Base-by-base conservation (phyloP, 1,139 yeast species). In the Wickerhamomyces sp. region DNA sequence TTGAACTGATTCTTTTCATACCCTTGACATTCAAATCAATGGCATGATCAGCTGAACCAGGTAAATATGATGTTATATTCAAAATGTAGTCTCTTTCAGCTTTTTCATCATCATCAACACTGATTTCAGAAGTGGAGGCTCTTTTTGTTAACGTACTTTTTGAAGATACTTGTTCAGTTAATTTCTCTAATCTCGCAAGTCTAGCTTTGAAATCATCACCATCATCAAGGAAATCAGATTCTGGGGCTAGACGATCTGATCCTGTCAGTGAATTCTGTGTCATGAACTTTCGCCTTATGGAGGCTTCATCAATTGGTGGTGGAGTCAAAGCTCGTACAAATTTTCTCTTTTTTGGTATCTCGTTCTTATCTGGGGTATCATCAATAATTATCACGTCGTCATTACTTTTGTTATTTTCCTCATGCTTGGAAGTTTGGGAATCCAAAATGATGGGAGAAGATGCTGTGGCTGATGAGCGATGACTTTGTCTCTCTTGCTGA, bases 61-160 rank as follows among this genome's bases (percentile, higher is more conserved):
- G 59, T 14, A 58, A 16, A 31, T 33, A 41, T 1, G 60, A 56
- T 0, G 42, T 42, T 3, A 56, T 38, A 10, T 40, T 42, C n/a
- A 56, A 29, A 3, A 38, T 26, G 28, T 53, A 54, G 5, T 24
- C 14, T 37, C 45, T 42, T 22, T 28, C 22, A 3, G 30, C 16
- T 4, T 20, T n/a, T 19, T 38, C 41, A 10, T 29, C 31, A 3
- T 39, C 33, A 3, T 5, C 31, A 3, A 19, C 5, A 30, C 33
- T 37, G 24, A n/a, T n/a, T n/a, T 38, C 37, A 10, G 17, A 25
- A 7, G 31, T 34, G 2, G 33, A 7, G 13, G 18, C 10, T 15
- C 37, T 28, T 7, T 35, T 25, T 5, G 18, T 12, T 12, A 5
- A 15, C 13, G 12, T 26, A 5, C n/a, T 34, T 28, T n/a, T 21